phyloP scores from a whole-genome alignment of 2,329 filamentous ascomycete genomes.

The Chaetomium globosum region DNA sequence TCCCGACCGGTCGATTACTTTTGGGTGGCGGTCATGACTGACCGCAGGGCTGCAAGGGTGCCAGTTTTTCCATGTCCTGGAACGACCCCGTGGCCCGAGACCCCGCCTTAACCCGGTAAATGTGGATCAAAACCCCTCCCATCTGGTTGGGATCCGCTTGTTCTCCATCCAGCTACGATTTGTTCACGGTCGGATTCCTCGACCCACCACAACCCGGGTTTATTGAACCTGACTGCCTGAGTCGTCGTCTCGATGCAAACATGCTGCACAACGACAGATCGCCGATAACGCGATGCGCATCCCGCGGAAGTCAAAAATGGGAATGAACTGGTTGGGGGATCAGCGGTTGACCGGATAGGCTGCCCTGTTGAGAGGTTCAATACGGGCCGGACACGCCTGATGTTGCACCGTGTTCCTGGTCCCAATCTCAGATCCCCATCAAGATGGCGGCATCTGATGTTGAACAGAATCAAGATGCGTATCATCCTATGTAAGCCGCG shows the following conservation, averaged over 20 bases:
- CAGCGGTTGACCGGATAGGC: neutral
- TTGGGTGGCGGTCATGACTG: constrained; percentile 19
- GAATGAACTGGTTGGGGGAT: neutral
- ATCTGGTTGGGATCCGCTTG: no score
- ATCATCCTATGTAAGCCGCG: constrained; percentile 26
- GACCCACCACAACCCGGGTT: constrained; percentile 8
- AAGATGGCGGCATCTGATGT: neutral
- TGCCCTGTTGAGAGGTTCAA: neutral
- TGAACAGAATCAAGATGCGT: neutral
- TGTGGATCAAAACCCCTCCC: neutral
- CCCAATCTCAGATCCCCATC: neutral
- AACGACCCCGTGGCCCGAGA: constrained; percentile 11
- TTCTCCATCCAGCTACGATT: neutral
- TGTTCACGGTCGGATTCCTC: neutral
- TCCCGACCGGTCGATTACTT: constrained; percentile 14
- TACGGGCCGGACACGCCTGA: neutral
- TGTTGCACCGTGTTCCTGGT: constrained; percentile 10
- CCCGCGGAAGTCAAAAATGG: constrained; percentile 1
- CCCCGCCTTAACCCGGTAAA: constrained; percentile 15
- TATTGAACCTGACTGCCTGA: neutral
- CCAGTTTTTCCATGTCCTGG: constrained; percentile 15
- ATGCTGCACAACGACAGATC: neutral
- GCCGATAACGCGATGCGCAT: neutral
- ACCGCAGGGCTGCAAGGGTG: constrained; percentile 19
- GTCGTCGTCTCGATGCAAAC: neutral